These are phyloP conservation scores for Mortierella sp. DNA, from an alignment of 371 early-diverging fungal genomes.

Conservation along the genomic window DNA sequence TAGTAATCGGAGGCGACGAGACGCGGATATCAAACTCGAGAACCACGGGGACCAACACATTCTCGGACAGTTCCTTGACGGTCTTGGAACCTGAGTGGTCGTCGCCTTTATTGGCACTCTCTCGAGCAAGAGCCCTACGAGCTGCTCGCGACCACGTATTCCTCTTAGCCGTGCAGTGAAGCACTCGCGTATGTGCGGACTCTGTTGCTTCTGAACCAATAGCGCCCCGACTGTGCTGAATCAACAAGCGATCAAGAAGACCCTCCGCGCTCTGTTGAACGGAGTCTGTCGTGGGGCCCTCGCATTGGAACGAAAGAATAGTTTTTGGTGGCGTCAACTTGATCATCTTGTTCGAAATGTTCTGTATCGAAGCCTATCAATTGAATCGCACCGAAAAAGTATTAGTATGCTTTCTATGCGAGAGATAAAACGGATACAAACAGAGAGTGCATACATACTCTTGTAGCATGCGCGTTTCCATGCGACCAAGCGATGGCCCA, in stretches of 20 bases:
- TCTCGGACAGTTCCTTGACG: not conserved
- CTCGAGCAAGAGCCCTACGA: slow-evolving; percentile 35
- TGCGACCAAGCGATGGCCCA: slow-evolving; percentile 53
- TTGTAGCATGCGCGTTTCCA: slow-evolving; percentile 30
- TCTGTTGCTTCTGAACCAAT: not conserved
- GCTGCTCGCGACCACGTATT: slow-evolving; percentile 54
- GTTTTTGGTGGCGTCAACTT: slow-evolving; percentile 35
- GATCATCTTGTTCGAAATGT: slow-evolving; percentile 30
- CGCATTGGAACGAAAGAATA: slow-evolving; percentile 16
- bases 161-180: slow-evolving; percentile 10
- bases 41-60: not conserved
- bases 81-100: not conserved
- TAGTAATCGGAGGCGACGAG: not conserved
- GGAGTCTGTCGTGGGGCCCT: not conserved
- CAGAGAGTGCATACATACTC: slow-evolving; percentile 7
- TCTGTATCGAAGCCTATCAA: slow-evolving; percentile 27
- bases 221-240: not conserved
- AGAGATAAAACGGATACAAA: not conserved
- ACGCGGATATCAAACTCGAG: slow-evolving; percentile 29
- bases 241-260: slow-evolving; percentile 13
- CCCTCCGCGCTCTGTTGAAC: not conserved
- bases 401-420: not conserved
- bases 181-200: not conserved
- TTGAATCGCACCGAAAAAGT: not conserved
- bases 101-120: not conserved